A percentile compares a stretch with the other conserved stretches of the same genome.
phyloP scores from a whole-genome alignment of 108 stramenopile species.

The Nitzschia palea region DNA sequence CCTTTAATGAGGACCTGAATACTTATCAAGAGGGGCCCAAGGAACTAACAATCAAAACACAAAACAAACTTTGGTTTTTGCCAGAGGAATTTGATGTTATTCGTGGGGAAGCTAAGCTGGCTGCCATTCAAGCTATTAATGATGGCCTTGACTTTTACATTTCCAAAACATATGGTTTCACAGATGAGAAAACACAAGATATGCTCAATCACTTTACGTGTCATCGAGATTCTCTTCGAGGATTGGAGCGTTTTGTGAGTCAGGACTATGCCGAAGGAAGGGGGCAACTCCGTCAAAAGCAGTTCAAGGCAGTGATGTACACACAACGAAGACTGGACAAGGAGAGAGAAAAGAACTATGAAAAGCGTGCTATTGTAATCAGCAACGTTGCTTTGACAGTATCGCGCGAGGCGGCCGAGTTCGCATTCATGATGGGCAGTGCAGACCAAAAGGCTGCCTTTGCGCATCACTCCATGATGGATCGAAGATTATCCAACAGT shows the following conservation, averaged over 20 bases:
- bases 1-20: no score
- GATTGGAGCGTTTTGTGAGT: constrained; percentile 22
- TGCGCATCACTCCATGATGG: constrained; percentile 1
- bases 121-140: background rate
- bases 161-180: constrained; percentile 11
- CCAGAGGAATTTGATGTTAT: constrained; percentile 7
- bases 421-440: constrained; percentile 16
- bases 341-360: constrained; percentile 2
- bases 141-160: constrained; percentile 1
- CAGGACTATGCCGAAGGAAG: background rate
- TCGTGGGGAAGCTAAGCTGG: background rate
- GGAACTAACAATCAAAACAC: constrained; percentile 5
- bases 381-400: constrained; percentile 7
- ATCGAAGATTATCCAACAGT: no score
- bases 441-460: constrained; percentile 12
- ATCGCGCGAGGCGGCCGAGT: constrained; percentile 4
- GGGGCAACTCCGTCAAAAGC: background rate
- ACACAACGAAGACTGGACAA: constrained; percentile 5
- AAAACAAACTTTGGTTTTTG: constrained; percentile 5
- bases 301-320: constrained; percentile 8
- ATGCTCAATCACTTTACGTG: constrained; percentile 10
- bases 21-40: constrained; percentile 4
- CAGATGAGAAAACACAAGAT: constrained; percentile 21
- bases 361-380: background rate
- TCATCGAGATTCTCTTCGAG: background rate